Conservation (phyloP, 352 stramenopile species). For the Bremia lactucae region DNA sequence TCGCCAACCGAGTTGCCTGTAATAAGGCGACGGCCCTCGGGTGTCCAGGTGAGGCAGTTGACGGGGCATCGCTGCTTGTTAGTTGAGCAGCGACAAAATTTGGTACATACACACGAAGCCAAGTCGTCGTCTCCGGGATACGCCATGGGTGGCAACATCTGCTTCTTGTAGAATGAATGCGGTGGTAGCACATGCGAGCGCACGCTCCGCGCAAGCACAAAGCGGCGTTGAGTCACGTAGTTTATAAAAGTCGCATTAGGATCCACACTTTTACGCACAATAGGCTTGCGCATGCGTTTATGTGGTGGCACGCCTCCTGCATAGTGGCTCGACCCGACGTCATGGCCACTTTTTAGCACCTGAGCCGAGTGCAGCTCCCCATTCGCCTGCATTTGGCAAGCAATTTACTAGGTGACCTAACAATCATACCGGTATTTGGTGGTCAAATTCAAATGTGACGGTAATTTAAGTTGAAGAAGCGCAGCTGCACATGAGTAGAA, state of each 20-base stretch:
- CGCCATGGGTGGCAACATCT: conserved; percentile 66
- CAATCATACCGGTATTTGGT: neutral
- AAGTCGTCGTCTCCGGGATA: conserved; percentile 56
- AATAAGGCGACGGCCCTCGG: conserved; percentile 89
- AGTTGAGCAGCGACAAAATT: conserved; percentile 81
- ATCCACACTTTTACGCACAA: conserved; percentile 81
- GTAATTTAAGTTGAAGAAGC: too few species aligned
- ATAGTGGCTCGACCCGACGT: conserved; percentile 61
- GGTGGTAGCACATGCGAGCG: conserved; percentile 46
- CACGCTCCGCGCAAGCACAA: conserved; percentile 39
- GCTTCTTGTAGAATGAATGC: conserved; percentile 78
- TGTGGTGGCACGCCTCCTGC: conserved; percentile 53
- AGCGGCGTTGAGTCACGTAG: conserved; percentile 67
- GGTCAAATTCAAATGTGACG: conserved; percentile 10
- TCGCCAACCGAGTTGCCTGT: conserved; percentile 95
- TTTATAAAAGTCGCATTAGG: conserved; percentile 81
- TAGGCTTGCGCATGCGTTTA: conserved; percentile 81
- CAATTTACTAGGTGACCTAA: neutral
- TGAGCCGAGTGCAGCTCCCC: conserved; percentile 61
- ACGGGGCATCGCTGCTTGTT: conserved; percentile 89
- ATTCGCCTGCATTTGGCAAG: conserved; percentile 19
- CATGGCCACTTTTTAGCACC: conserved; percentile 67
- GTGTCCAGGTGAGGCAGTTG: conserved; percentile 93
- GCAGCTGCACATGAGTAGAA: conserved; percentile 27
- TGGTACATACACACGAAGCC: conserved; percentile 71